Evolutionary conservation across 805 yeast species (phyloP), one percentile per base, ranked within the genome.

Genomic region (Candida ovalis): DNA sequence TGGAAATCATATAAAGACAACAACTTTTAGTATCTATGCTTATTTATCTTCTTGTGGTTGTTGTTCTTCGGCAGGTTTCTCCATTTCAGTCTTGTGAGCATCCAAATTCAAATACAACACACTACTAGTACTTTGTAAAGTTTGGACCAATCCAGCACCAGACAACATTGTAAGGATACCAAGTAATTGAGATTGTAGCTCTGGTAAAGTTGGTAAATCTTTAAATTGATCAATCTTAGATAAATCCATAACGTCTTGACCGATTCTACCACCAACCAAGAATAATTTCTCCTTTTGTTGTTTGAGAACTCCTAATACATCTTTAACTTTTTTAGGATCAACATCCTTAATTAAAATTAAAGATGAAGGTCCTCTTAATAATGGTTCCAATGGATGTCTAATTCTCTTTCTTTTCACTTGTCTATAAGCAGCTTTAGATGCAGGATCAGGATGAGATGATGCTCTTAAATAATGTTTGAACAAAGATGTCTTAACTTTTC

Each of bases 311-410:
- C 79, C 84, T 57, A 88, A 67, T 3, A 88, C 79, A 46, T 74
- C 72, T 25, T 78, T 78, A 10, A 91, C 87, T 19, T 72, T 70
- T 15, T 69, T 58, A n/a, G 97, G 97, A 54, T 89, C 84, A 32
- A 86, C 72, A 51, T 76, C 80, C 40, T 79, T 79, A 50, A 89
- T 76, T 19, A 86, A 66, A 48, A 92, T 80, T 9, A 87, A 75
- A 1, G 95, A 95, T 2, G 96, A 84, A 22, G 98, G 97, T 8
- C 98, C 98, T 51, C 71, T 71, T 50, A 94, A 75, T 46, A 90
- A 72, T 9, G 83, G 81, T 23, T 77, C 64, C 56, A 92, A 68
- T 15, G 96, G 96, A 65, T 88, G 96, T 23, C 65, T 62, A 7
- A 69, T 69, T 32, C 69, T 66, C 47, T 69, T 71, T 56, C 75